A percentile compares a stretch with the other conserved stretches of the same genome.
Evolutionary conservation across 768 basidiomycete species (phyloP).

Genomic region (Phanerochaete sordida): DNA sequence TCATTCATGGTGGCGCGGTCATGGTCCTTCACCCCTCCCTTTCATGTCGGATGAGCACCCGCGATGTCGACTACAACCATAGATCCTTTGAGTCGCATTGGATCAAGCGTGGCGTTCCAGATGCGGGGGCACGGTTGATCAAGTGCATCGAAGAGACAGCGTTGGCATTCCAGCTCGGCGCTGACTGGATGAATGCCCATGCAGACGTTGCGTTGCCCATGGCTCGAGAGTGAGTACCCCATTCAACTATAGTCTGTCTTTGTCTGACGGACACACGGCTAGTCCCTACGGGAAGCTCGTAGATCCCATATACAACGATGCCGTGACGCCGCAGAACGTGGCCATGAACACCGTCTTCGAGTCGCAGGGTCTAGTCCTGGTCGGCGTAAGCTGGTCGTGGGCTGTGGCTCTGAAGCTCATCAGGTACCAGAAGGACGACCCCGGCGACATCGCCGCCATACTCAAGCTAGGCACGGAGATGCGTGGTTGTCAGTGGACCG

Average conservation of each 20-base stretch:
- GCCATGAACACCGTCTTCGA: constrained; percentile 54
- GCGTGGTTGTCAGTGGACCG: constrained; percentile 53
- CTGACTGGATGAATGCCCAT: constrained; percentile 78
- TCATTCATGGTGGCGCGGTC: constrained; percentile 71
- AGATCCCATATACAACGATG: constrained; percentile 60
- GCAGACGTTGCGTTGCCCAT: constrained; percentile 70
- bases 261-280: neutral
- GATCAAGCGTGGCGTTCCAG: constrained; percentile 40
- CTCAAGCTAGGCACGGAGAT: constrained; percentile 56
- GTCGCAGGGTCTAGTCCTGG: constrained; percentile 47
- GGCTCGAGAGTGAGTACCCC: constrained; percentile 52
- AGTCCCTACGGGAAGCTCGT: constrained; percentile 28
- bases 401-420: constrained; percentile 70
- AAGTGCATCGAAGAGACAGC: constrained; percentile 58
- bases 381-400: constrained; percentile 72
- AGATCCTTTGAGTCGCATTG: constrained; percentile 60
- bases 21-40: constrained; percentile 60
- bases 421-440: constrained; percentile 60
- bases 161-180: constrained; percentile 43
- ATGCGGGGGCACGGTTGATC: constrained; percentile 53
- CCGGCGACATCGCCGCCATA: constrained; percentile 62
- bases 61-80: constrained; percentile 66
- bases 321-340: constrained; percentile 49
- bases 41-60: constrained; percentile 45
- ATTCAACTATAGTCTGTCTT: neutral